Percentiles rank a stretch among this genome's conserved stretches.
These are phyloP conservation scores for Penicillium lagena DNA, from an alignment of 495 filamentous ascomycete genomes.

Conservation along the genomic window DNA sequence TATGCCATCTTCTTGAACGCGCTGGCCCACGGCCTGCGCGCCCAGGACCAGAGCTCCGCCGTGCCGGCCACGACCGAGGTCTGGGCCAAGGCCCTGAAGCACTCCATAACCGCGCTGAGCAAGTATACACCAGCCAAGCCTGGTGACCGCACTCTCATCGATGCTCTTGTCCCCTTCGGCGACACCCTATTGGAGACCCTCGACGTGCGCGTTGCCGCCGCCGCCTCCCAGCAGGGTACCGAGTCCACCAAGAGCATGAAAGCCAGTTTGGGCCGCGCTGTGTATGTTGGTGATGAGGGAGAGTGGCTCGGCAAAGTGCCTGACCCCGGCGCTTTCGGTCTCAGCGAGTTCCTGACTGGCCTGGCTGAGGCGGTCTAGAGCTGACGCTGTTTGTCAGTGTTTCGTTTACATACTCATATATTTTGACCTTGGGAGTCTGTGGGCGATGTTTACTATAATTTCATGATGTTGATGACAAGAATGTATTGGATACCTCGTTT, in stretches of 20 bases:
- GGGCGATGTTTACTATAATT: conserved; percentile 17
- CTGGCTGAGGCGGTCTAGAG: conserved; percentile 49
- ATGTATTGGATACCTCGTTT: background rate
- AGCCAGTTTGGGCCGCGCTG: conserved; percentile 77
- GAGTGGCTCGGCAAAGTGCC: conserved; percentile 69
- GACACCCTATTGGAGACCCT: conserved; percentile 56
- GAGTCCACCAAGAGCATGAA: conserved; percentile 86
- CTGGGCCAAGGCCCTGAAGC: conserved; percentile 70
- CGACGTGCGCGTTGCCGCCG: conserved; percentile 63
- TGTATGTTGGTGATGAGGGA: conserved; percentile 86
- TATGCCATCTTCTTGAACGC: conserved; percentile 96
- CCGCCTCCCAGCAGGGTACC: conserved; percentile 68
- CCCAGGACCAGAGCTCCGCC: conserved; percentile 42
- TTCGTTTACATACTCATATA: conserved; percentile 8
- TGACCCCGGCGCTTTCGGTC: conserved; percentile 85
- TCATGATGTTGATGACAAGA: conserved; percentile 21
- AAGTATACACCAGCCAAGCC: conserved; percentile 86
- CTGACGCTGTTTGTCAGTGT: background rate
- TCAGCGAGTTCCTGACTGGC: conserved; percentile 74
- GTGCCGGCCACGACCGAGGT: conserved; percentile 45
- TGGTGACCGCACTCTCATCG: conserved; percentile 86
- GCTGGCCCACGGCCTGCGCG: conserved; percentile 67
- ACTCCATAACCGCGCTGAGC: conserved; percentile 62
- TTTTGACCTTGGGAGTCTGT: conserved; percentile 1
- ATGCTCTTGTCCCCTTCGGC: conserved; percentile 85